Evolutionary conservation across 345 rosid species (phyloP).

Genomic region (Populus tremula): DNA sequence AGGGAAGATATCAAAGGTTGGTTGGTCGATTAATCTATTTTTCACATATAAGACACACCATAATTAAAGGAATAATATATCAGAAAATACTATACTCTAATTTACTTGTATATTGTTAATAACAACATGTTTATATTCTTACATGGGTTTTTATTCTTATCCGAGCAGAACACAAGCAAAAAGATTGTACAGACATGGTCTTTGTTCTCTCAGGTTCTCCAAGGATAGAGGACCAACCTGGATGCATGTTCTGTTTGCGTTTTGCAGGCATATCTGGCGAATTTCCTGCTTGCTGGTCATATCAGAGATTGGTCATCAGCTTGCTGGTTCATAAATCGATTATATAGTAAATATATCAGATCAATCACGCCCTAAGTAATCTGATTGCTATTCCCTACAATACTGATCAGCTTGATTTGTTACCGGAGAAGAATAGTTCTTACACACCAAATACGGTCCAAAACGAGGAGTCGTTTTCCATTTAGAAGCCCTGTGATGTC

Average conservation of each 20-base stretch:
- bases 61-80: too few relatives aligned
- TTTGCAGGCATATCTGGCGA: not conserved
- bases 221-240: not conserved
- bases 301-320: not conserved
- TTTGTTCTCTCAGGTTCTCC: too few relatives aligned
- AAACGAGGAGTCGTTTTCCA: conserved; percentile 28
- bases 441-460: conserved; percentile 21
- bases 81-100: too few relatives aligned
- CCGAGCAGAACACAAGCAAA: too few relatives aligned
- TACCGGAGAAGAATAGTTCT: not conserved
- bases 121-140: too few relatives aligned
- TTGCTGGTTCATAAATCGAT: not conserved
- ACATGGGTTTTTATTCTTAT: too few relatives aligned
- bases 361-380: not conserved
- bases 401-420: not conserved
- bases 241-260: not conserved
- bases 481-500: conserved; percentile 42
- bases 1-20: too few relatives aligned
- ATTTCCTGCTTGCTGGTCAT: not conserved
- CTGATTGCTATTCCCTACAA: not conserved
- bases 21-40: too few relatives aligned
- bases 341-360: not conserved
- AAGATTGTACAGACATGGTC: too few relatives aligned
- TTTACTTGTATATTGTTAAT: too few relatives aligned
- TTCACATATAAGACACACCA: too few relatives aligned